These are phyloP conservation scores for Claviceps maximensis DNA, from an alignment of 2,329 filamentous ascomycete genomes.

Conservation along the genomic window DNA sequence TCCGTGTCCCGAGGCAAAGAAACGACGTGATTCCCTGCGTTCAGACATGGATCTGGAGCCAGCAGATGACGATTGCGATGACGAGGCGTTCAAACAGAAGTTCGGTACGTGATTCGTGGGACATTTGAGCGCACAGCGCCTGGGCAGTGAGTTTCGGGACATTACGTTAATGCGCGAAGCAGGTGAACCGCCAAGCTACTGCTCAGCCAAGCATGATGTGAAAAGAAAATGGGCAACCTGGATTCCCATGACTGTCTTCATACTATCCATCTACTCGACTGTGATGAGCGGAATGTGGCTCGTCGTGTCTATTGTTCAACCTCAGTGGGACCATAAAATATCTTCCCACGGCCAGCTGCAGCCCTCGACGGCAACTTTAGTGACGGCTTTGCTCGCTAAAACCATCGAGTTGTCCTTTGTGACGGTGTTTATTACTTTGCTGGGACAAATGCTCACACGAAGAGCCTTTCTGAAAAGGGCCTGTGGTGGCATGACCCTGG, in stretches of 20 bases:
- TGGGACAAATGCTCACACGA: conserved; percentile 63
- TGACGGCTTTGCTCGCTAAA: conserved; percentile 61
- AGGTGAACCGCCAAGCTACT: conserved; percentile 19
- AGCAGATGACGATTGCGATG: conserved; percentile 3
- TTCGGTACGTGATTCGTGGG: conserved; percentile 14
- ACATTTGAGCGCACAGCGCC: not conserved
- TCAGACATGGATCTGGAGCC: not conserved
- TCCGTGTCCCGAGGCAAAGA: not conserved
- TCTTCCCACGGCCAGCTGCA: conserved; percentile 37
- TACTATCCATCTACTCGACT: conserved; percentile 49
- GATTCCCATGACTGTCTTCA: conserved; percentile 34
- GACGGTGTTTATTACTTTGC: conserved; percentile 59
- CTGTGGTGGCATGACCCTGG: conserved; percentile 57
- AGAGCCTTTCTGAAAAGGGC: conserved; percentile 48
- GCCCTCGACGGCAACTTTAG: conserved; percentile 50
- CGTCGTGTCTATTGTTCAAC: conserved; percentile 45
- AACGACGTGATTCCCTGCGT: not conserved
- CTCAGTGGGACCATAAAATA: conserved; percentile 47
- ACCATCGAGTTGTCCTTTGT: conserved; percentile 68
- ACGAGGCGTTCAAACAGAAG: conserved; percentile 19
- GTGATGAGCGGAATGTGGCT: conserved; percentile 54
- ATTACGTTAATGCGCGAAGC: not conserved
- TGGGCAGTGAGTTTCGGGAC: no score
- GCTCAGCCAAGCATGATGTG: conserved; percentile 20
- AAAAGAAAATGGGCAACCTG: conserved; percentile 25